Evolutionary conservation across 768 basidiomycete species (phyloP), one percentile per base, ranked within the genome.

Genomic region (Coprinopsis cinerea): DNA sequence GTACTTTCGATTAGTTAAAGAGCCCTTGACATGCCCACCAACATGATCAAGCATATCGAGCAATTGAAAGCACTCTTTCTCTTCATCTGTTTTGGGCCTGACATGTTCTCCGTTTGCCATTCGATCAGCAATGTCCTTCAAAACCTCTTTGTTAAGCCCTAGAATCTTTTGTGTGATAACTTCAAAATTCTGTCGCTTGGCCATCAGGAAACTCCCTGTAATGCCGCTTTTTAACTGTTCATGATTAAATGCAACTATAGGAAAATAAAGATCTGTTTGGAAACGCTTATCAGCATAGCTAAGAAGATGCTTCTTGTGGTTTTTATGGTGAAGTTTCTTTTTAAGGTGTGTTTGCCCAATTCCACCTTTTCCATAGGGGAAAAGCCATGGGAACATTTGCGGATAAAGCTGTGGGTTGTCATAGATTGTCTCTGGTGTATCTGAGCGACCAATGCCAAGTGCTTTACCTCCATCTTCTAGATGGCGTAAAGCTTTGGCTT

Each of bases 251-350:
- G 52, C 62, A 25, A 65, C 51, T 27, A 67, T 59, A 17, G 62
- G 51, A 49, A 68, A n/a, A n/a, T n/a, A n/a, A n/a, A n/a, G n/a
- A n/a, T n/a, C n/a, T n/a, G n/a, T n/a, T n/a, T n/a, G n/a, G n/a
- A n/a, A n/a, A n/a, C n/a, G n/a, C 22, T 66, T 66, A 42, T 73
- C 67, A 51, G 62, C 53, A 47, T 70, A 70, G 61, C 65, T 59
- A 1, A 73, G 48, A 1, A 66, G 44, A 2, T 55, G 37, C 18
- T 48, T 39, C 18, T 63, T 64, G 40, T 66, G 64, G 2, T 36
- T 43, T 2, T 15, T 15, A 10, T 57, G 55, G 14, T 58, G 57
- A 1, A 67, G 39, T n/a, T 9, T 9, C 30, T 25, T 40, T 3
- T 49, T n/a, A 4, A 13, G 17, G 24, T 43, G 32, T 0, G 32